These are phyloP conservation scores for Ustilago nuda DNA, from an alignment of 1,284 basidiomycete species.

Conservation along the genomic window DNA sequence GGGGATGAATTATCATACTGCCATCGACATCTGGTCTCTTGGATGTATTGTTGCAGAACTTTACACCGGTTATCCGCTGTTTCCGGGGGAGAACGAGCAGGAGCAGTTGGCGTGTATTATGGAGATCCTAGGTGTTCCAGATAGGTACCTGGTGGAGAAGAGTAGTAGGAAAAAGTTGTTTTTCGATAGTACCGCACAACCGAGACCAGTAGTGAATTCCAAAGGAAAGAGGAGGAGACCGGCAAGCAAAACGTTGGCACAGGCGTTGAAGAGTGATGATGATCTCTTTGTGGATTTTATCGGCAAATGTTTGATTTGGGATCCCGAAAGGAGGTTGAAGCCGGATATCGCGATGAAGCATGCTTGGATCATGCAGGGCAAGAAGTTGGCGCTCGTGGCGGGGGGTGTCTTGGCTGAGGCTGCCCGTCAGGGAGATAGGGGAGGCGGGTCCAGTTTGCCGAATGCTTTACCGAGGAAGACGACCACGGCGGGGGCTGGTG, in stretches of 20 bases:
- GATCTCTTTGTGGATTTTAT: slow-evolving; percentile 80
- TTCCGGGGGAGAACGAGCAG: slow-evolving; percentile 96
- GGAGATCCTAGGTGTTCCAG: slow-evolving; percentile 96
- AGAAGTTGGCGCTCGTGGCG: slow-evolving; percentile 14
- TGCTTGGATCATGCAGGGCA: slow-evolving; percentile 59
- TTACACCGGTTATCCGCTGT: slow-evolving; percentile 98
- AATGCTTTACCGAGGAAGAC: slow-evolving; percentile 6
- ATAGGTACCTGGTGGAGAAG: slow-evolving; percentile 91
- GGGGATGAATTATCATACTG: slow-evolving; percentile 71
- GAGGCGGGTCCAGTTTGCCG: neutral
- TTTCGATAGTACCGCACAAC: slow-evolving; percentile 92
- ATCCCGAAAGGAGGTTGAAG: slow-evolving; percentile 94
- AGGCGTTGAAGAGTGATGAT: slow-evolving; percentile 88
- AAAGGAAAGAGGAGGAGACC: slow-evolving; percentile 93
- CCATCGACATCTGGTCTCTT: slow-evolving; percentile 97
- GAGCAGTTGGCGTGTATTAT: slow-evolving; percentile 99
- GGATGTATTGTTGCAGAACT: slow-evolving; percentile 98
- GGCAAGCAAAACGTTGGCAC: slow-evolving; percentile 86
- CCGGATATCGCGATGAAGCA: slow-evolving; percentile 81
- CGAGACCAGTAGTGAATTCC: slow-evolving; percentile 92
- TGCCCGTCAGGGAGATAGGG: neutral
- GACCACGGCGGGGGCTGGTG: neutral
- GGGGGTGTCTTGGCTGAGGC: slow-evolving; percentile 14
- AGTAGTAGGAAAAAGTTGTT: slow-evolving; percentile 94
- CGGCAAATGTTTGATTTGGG: slow-evolving; percentile 95